Conservation (phyloP, 176 grass and related monocot genomes). For the Pontederia crassipes region DNA sequence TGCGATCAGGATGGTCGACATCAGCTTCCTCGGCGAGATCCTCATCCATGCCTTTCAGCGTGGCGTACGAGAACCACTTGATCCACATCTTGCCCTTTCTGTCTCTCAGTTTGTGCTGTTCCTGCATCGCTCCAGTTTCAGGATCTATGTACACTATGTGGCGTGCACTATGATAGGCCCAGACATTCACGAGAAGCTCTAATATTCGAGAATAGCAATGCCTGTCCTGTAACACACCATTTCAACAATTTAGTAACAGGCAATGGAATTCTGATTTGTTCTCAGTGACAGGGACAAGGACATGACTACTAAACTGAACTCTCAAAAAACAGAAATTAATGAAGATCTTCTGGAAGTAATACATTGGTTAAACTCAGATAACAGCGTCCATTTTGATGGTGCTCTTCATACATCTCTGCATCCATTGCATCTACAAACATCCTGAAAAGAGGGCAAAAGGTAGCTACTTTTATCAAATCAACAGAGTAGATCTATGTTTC, state of each 20-base stretch:
- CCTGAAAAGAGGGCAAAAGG: constrained; percentile 40
- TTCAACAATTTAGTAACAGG: neutral
- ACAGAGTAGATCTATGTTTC: neutral
- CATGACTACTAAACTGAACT: neutral
- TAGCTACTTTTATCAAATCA: neutral
- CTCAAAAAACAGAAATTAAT: constrained; percentile 4
- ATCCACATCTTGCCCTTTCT: constrained; percentile 73
- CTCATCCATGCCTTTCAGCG: constrained; percentile 88
- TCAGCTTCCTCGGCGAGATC: constrained; percentile 89
- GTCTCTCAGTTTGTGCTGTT: constrained; percentile 51
- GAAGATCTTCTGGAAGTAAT: constrained; percentile 12
- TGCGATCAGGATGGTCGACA: constrained; percentile 33
- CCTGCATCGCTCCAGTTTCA: constrained; percentile 75
- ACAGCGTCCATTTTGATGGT: constrained; percentile 61
- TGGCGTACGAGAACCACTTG: constrained; percentile 57
- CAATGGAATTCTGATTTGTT: neutral
- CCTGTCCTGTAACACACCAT: constrained; percentile 43
- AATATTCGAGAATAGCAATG: constrained; percentile 82
- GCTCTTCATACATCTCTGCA: constrained; percentile 71
- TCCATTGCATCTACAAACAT: constrained; percentile 93
- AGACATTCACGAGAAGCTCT: constrained; percentile 84
- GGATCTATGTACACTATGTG: constrained; percentile 80
- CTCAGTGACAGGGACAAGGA: neutral
- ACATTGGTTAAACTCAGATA: constrained; percentile 74
- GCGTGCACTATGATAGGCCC: constrained; percentile 84